Evolutionary conservation across 2,329 filamentous ascomycete genomes (phyloP).

Genomic region (Venturia asperata): DNA sequence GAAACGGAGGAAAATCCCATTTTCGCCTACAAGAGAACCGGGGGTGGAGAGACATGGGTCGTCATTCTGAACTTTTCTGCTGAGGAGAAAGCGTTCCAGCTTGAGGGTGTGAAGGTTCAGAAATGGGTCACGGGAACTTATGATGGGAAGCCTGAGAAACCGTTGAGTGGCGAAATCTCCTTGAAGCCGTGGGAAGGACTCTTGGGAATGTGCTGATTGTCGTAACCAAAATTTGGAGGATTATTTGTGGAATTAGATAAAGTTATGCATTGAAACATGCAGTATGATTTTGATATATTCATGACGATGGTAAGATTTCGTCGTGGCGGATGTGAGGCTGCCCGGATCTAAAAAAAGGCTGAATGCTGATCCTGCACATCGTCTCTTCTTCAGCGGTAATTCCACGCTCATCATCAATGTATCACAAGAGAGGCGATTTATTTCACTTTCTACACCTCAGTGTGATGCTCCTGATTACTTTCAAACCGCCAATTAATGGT

Average conservation of each 20-base stretch:
- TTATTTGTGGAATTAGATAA: not conserved
- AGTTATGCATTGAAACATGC: not conserved
- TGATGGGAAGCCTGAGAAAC: slow-evolving; percentile 19
- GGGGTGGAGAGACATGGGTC: slow-evolving; percentile 26
- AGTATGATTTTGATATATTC: no score
- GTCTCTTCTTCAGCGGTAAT: not conserved
- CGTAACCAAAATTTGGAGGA: not conserved
- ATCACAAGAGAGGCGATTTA: no score
- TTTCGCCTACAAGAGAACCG: slow-evolving; percentile 33
- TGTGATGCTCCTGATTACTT: not conserved
- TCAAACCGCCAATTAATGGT: not conserved
- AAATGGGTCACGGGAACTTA: slow-evolving; percentile 35
- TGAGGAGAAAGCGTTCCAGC: slow-evolving; percentile 22
- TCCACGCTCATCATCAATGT: not conserved
- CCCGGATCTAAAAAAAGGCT: not conserved
- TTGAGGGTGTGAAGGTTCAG: slow-evolving; percentile 22
- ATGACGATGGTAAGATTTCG: not conserved
- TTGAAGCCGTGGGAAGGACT: slow-evolving; percentile 34
- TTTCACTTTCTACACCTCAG: no score
- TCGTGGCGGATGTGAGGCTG: not conserved
- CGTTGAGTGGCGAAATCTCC: slow-evolving; percentile 25
- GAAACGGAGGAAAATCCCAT: slow-evolving; percentile 49
- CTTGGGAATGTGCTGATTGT: slow-evolving; percentile 23
- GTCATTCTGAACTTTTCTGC: slow-evolving; percentile 32
- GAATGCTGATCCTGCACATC: not conserved